phyloP scores from a whole-genome alignment of 768 basidiomycete genomes.

The Grammothele lineata region DNA sequence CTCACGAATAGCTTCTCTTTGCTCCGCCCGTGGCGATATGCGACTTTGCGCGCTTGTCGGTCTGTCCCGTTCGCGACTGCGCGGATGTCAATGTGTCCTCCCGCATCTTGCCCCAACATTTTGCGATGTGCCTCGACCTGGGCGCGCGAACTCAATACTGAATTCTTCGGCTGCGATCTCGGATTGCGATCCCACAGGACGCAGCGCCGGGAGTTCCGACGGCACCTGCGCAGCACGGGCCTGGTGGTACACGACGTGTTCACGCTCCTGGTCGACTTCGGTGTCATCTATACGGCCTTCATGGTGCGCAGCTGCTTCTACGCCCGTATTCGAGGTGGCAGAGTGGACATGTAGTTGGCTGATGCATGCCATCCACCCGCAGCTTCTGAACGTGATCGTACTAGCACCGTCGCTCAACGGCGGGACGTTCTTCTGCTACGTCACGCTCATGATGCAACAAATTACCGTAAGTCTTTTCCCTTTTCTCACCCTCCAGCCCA shows the following conservation, averaged over 20 bases:
- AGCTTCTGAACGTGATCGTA: conserved; percentile 3
- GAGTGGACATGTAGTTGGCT: too few relatives aligned
- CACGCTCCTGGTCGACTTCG: neutral
- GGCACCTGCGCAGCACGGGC: neutral
- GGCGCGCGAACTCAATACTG: too few relatives aligned
- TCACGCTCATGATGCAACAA: conserved; percentile 1
- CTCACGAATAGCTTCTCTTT: too few relatives aligned
- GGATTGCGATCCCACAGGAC: too few relatives aligned
- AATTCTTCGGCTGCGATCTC: too few relatives aligned
- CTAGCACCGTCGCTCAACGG: neutral
- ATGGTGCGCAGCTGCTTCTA: neutral
- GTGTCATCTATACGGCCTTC: neutral
- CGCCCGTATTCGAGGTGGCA: too few relatives aligned
- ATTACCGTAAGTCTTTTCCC: conserved; percentile 1
- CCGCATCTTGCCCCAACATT: too few relatives aligned
- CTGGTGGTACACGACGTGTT: neutral
- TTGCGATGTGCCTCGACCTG: neutral
- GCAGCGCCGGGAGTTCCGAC: neutral
- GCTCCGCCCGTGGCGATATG: too few relatives aligned
- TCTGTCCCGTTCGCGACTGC: too few relatives aligned
- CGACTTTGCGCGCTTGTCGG: too few relatives aligned
- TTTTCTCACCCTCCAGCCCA: neutral
- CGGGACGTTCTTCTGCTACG: neutral
- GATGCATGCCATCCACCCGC: neutral
- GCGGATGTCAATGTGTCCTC: too few relatives aligned